These are phyloP conservation scores for Xylaria telfairii DNA, from an alignment of 495 filamentous ascomycete genomes.

Conservation along the genomic window DNA sequence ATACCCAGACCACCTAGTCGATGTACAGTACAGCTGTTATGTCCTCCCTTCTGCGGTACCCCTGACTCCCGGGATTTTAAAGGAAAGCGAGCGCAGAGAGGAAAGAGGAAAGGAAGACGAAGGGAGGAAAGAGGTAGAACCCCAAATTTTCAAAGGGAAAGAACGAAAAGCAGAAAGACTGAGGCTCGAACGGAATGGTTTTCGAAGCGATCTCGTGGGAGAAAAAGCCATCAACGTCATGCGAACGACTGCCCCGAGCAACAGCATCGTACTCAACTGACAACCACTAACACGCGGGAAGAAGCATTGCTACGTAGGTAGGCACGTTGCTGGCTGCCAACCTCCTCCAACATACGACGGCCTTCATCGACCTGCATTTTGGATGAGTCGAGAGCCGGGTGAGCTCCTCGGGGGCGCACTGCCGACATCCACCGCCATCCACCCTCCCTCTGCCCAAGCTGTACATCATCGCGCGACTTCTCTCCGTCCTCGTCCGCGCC, in stretches of 20 bases:
- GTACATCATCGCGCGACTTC: neutral
- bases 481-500: neutral
- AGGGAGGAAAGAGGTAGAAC: neutral
- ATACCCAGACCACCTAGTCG: neutral
- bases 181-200: neutral
- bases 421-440: neutral
- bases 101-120: neutral
- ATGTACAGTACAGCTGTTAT: neutral
- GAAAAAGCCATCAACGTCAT: neutral
- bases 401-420: slow-evolving; percentile 28
- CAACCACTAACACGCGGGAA: neutral
- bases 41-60: slow-evolving; percentile 1
- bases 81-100: slow-evolving; percentile 14
- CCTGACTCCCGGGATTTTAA: slow-evolving; percentile 20
- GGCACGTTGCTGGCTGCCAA: too few relatives aligned
- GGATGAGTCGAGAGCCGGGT: slow-evolving; percentile 22
- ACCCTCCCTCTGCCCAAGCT: too few relatives aligned
- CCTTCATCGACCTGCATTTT: slow-evolving; percentile 11
- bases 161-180: neutral
- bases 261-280: neutral
- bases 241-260: neutral
- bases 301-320: slow-evolving; percentile 3
- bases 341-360: slow-evolving; percentile 2
- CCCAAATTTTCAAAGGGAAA: neutral
- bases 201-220: neutral